Evolutionary conservation across 805 yeast species (phyloP).

Genomic region (Kluyveromyces wickerhamii): DNA sequence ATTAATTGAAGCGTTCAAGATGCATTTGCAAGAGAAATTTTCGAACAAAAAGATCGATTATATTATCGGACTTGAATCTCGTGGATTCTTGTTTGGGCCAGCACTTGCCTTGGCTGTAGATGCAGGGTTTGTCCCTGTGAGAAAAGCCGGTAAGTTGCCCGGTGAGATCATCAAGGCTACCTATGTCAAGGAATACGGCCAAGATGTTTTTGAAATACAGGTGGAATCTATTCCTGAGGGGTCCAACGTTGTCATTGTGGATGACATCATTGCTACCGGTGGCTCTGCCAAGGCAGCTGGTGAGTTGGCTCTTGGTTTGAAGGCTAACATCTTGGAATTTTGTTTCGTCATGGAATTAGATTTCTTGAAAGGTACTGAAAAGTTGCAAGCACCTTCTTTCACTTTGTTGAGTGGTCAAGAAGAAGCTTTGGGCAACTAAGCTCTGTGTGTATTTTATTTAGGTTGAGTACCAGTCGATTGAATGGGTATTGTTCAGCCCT

Average conservation of each 20-base stretch:
- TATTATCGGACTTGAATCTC: conserved; percentile 88
- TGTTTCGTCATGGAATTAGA: conserved; percentile 90
- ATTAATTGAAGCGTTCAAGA: conserved; percentile 69
- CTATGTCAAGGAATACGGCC: conserved; percentile 88
- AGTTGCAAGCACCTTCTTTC: conserved; percentile 77
- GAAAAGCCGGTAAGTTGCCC: conserved; percentile 94
- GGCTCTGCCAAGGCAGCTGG: conserved; percentile 96
- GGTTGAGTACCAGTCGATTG: no score
- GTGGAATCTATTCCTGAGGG: conserved; percentile 70
- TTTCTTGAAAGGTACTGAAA: conserved; percentile 89
- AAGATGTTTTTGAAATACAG: conserved; percentile 85
- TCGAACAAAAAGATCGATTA: conserved; percentile 65
- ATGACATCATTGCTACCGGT: conserved; percentile 96
- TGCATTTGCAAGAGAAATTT: conserved; percentile 54
- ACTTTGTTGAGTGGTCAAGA: conserved; percentile 81
- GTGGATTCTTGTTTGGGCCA: conserved; percentile 97
- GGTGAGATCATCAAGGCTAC: conserved; percentile 68
- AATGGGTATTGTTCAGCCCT: no score
- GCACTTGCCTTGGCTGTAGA: conserved; percentile 81
- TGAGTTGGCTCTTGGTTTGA: conserved; percentile 58
- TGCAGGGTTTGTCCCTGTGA: conserved; percentile 89
- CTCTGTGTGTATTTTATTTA: no score
- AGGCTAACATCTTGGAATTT: conserved; percentile 71
- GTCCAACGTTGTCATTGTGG: conserved; percentile 78
- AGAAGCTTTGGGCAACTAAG: conserved; percentile 18